Base-by-base conservation (phyloP, 768 basidiomycete genomes). In the Lactifluus rugatus region DNA sequence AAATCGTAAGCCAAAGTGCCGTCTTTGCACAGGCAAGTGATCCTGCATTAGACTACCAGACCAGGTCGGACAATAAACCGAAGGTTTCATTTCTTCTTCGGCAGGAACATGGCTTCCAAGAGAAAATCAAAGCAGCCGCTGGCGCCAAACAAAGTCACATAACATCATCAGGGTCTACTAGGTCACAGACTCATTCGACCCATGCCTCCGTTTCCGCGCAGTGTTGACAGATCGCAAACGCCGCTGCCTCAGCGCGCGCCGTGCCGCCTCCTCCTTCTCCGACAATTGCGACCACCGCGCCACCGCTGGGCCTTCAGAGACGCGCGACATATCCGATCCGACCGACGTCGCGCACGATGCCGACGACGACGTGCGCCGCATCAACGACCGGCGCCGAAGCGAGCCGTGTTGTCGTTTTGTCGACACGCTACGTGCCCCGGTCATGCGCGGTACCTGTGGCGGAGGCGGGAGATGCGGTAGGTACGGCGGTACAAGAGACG, bases 241-340 rank as follows among this genome's bases (percentile, higher is more conserved):
- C 16, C 62, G 60, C 45, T 62, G 48, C 36, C 62, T 56, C 56
- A 62, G 23, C 28, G 62, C 62, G 3, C 55, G 60, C 6, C 60
- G 42, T 16, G 62, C 60, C 3, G 52, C 62, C 52, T 57, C 48
- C 48, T 63, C 62, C 44, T 62, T 57, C 60, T 57, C 60, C 23
- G 54, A 62, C 19, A 63, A 34, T 21, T 50, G 50, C 34, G 48
- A 32, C 53, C 52, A 54, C 16, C 62, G 60, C 25, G 44, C 52
- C 13, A 53, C 36, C 25, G 42, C 13, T 0, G 52, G 26, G 36
- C 32, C 23, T 23, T 34, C 48, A 1, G 62, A 63, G 5, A 60
- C 46, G 3, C 62, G 60, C 5, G 60, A 62, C 60, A 63, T 63
- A 14, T 63, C 62, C 13, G 62, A 62, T 10, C 62, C 62, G 28